Evolutionary conservation across 2,329 filamentous ascomycete species (phyloP).

Genomic region (Amphichorda felina): DNA sequence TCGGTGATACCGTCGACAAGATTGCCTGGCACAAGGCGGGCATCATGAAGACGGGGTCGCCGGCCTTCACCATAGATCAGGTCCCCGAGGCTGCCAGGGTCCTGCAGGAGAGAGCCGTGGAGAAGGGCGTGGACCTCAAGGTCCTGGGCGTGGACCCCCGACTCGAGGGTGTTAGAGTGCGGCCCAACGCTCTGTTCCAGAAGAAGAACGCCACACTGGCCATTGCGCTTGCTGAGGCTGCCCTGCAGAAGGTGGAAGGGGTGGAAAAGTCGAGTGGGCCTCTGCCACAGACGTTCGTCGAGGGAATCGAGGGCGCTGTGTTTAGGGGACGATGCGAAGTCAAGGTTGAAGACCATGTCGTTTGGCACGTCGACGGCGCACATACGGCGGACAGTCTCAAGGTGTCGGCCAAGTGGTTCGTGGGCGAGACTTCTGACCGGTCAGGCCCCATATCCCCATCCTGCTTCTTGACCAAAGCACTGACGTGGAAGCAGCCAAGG

Average conservation of each 20-base stretch:
- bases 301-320: constrained; percentile 62
- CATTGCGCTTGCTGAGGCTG: constrained; percentile 37
- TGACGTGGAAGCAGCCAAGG: constrained; percentile 15
- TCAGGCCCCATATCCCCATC: constrained; percentile 11
- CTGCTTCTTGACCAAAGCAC: not conserved
- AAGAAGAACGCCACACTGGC: constrained; percentile 44
- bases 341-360: constrained; percentile 41
- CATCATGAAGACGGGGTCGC: constrained; percentile 50
- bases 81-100: constrained; percentile 30
- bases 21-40: constrained; percentile 69
- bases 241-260: constrained; percentile 31
- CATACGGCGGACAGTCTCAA: constrained; percentile 87
- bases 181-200: constrained; percentile 44
- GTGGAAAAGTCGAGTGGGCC: constrained; percentile 10
- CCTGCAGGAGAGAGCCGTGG: constrained; percentile 34
- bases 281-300: constrained; percentile 53
- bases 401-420: constrained; percentile 75
- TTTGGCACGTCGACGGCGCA: constrained; percentile 87
- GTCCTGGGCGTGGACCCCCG: constrained; percentile 34
- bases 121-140: constrained; percentile 35
- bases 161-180: constrained; percentile 32
- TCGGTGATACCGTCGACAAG: constrained; percentile 50
- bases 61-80: constrained; percentile 47
- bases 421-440: constrained; percentile 28
- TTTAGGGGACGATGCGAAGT: constrained; percentile 71